These are phyloP conservation scores for Elongisporangium prolatum DNA, from an alignment of 352 stramenopile species.

Conservation along the genomic window DNA sequence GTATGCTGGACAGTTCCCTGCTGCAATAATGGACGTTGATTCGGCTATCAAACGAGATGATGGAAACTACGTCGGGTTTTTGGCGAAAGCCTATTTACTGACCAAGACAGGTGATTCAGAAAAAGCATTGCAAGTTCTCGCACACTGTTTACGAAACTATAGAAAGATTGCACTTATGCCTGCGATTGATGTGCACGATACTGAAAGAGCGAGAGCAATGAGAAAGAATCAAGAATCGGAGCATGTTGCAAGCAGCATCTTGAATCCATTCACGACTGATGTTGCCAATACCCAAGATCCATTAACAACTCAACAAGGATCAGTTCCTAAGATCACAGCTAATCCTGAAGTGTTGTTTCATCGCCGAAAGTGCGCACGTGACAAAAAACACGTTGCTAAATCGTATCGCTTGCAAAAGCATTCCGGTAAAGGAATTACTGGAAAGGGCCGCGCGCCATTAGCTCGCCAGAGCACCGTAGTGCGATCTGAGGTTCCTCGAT, in stretches of 20 bases:
- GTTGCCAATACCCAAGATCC: background rate
- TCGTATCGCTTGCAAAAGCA: background rate
- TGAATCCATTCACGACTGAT: constrained; percentile 6
- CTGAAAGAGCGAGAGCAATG: constrained; percentile 16
- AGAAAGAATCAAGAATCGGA: constrained; percentile 7
- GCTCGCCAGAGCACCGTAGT: background rate
- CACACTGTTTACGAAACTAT: constrained; percentile 27
- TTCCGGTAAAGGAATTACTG: background rate
- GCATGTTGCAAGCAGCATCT: constrained; percentile 3
- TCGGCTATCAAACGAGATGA: constrained; percentile 35
- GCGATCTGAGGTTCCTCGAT: background rate
- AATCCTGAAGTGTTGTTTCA: background rate
- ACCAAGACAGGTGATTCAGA: constrained; percentile 10
- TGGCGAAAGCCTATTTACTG: constrained; percentile 37
- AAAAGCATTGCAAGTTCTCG: constrained; percentile 18
- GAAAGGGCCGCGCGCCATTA: background rate
- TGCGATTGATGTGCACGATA: constrained; percentile 19
- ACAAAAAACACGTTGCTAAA: background rate
- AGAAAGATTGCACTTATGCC: constrained; percentile 22
- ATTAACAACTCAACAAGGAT: background rate
- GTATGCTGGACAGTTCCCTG: constrained; percentile 10
- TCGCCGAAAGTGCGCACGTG: background rate
- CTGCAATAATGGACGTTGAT: constrained; percentile 28
- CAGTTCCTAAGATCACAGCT: background rate
- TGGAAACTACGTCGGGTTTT: constrained; percentile 33